Evolutionary conservation across 2,329 filamentous ascomycete species (phyloP).

Genomic region (Thermothelomyces thermophilus): DNA sequence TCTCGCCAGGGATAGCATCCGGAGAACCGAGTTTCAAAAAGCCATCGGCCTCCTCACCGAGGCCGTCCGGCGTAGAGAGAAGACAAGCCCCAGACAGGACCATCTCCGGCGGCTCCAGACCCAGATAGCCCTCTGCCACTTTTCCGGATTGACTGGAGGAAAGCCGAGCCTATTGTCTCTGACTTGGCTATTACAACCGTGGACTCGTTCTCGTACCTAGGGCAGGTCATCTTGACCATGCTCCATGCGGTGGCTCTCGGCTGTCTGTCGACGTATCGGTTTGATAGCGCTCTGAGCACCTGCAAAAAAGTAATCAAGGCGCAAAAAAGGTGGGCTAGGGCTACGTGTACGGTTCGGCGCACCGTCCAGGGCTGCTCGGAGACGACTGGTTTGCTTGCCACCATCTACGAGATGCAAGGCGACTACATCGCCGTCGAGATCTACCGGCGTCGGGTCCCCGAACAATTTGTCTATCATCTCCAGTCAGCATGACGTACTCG

Average conservation of each 20-base stretch:
- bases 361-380: not conserved
- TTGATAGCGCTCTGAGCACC: not conserved
- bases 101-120: not conserved
- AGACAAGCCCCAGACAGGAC: not conserved
- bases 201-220: not conserved
- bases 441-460: not conserved
- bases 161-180: not conserved
- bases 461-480: not conserved
- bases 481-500: not conserved
- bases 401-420: not conserved
- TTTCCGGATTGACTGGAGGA: not conserved
- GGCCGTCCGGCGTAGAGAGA: not conserved
- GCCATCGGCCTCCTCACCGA: not conserved
- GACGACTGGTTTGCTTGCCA: not conserved
- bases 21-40: not conserved
- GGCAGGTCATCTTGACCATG: not conserved
- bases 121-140: not conserved
- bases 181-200: not conserved
- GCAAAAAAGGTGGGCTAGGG: not conserved
- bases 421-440: slow-evolving; percentile 1
- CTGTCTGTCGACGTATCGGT: not conserved
- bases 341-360: not conserved
- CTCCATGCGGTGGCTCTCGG: not conserved
- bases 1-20: not conserved
- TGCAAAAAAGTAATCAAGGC: not conserved